Percentiles rank a stretch among this genome's conserved stretches.
Conservation (phyloP, 805 yeast species). For the Barnettozyma sp. region DNA sequence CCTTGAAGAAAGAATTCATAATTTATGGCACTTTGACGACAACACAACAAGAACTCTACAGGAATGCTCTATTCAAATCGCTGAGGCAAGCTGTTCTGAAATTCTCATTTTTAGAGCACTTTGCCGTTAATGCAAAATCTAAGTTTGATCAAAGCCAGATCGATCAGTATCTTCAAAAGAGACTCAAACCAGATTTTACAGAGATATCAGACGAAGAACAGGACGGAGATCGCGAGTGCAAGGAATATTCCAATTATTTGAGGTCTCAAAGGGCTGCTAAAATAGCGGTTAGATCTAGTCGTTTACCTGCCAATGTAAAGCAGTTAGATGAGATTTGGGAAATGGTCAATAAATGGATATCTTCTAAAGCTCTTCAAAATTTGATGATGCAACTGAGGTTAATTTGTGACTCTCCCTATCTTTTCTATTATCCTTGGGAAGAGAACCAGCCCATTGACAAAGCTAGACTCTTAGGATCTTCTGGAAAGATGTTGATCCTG, state of each 20-base stretch:
- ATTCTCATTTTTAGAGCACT: slow-evolving; percentile 45
- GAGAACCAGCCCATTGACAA: slow-evolving; percentile 36
- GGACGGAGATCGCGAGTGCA: too few relatives aligned
- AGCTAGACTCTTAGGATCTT: slow-evolving; percentile 40
- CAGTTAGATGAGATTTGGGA: slow-evolving; percentile 12
- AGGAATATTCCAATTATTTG: slow-evolving; percentile 11
- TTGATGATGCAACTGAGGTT: slow-evolving; percentile 78
- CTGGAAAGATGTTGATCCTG: slow-evolving; percentile 68
- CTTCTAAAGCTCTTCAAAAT: slow-evolving; percentile 52
- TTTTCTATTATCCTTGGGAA: slow-evolving; percentile 73
- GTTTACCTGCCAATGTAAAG: slow-evolving; percentile 9
- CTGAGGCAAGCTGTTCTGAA: slow-evolving; percentile 40
- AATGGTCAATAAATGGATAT: slow-evolving; percentile 33
- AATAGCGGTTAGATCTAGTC: not conserved
- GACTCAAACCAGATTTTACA: slow-evolving; percentile 27
- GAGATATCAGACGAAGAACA: slow-evolving; percentile 6
- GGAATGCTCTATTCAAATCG: slow-evolving; percentile 38
- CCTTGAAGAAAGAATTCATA: slow-evolving; percentile 86
- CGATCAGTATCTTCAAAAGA: slow-evolving; percentile 36
- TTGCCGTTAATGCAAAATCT: slow-evolving; percentile 32
- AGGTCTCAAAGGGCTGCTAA: slow-evolving; percentile 10
- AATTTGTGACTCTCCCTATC: slow-evolving; percentile 79
- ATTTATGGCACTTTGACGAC: slow-evolving; percentile 63
- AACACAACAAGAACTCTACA: slow-evolving; percentile 59
- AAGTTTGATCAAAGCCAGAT: slow-evolving; percentile 26